Evolutionary conservation across 768 basidiomycete species (phyloP), one percentile per base, ranked within the genome.

Genomic region (Mycena polygramma): DNA sequence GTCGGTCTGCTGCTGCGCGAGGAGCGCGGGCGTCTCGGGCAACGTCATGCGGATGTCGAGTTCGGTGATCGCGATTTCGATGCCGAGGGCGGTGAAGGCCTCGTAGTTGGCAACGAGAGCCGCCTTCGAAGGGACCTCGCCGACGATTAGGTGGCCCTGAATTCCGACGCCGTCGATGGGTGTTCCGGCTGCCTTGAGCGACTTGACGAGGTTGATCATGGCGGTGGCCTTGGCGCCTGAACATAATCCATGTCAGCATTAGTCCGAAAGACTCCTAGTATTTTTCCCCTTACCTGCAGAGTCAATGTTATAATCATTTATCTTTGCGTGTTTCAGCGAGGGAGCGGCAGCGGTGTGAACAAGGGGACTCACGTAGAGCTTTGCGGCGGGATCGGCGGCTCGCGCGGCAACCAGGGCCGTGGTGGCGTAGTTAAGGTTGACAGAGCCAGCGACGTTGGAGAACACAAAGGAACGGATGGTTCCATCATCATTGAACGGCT

Each of bases 41-140:
- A 88, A 80, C 10, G 82, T 83, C 83, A 90, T 89, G 57, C 90
- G 83, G 73, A 89, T 89, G 75, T 92, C 91, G 57, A 92, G 84
- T 75, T 91, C 91, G 4, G 91, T 92, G 72, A 91, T 86, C 13
- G 90, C 90, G 30, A 91, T 87, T 73, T 92, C 91, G 51, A 92
- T 80, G 6, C 91, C 90, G 35, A 91, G 85, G 14, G 85, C 85
- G 15, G 87, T 84, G 75, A 92, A 87, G 58, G 84, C 81, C 69
- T 85, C 75, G 64, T 91, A 79, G 68, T 88, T 87, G 3, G 82
- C 77, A 63, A 85, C 80, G 57, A 92, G 76, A 14, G 80, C 67
- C 7, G 70, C 72, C 68, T 71, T 79, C 4, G 83, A 78, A 1
- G 89, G 88, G 19, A 91, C 82, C 69, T 85, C 74, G 24, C 89